Evolutionary conservation across 345 rosid species (phyloP), one percentile per base, ranked within the genome.

Genomic region (Moricandia moricandioides): DNA sequence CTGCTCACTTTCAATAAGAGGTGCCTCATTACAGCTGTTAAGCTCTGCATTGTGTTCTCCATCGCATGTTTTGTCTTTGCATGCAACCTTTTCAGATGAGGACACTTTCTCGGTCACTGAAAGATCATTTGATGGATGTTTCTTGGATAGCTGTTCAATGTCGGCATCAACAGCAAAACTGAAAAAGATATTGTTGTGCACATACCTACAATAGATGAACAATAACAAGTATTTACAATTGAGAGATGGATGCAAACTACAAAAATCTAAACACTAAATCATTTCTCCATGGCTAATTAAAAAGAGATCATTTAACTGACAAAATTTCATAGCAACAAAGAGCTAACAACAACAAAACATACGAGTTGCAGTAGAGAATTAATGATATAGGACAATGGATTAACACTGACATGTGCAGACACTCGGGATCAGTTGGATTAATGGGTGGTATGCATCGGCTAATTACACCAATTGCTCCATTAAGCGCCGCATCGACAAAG

Each of bases 371-470:
- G 14, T 16, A 24, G 47, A 30, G 14, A 67, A 39, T 61, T 47
- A 47, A 60, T 10, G 31, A 71, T 37, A 40, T 60, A 67, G 45
- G 69, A 18, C 37, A 31, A 13, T 65, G 13, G 35, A 71, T 76
- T 66, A 62, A 69, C 71, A 95, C 99, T 92, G 76, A 96, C 99
- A 96, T 96, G 83, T 96, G 98, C 81, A 92, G 83, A 88, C 97
- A 92, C 83, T 96, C 98, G 5, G 99, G 97, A 86, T 96, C 99
- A 47, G 99, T 88, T 81, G 99, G 98, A 86, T 96, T 96, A 68
- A 96, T 96, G 34, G 98, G 99, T 39, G 97, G 98, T 76, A 96
- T 96, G 75, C 97, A 96, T 84, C 97, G 87, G 86, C 81, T 87
- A 79, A 96, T 92, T 62, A 96, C 99, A 79, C 99, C 99, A 71